Evolutionary conservation across 257 asterid genomes (phyloP).

Genomic region (Echium plantagineum): DNA sequence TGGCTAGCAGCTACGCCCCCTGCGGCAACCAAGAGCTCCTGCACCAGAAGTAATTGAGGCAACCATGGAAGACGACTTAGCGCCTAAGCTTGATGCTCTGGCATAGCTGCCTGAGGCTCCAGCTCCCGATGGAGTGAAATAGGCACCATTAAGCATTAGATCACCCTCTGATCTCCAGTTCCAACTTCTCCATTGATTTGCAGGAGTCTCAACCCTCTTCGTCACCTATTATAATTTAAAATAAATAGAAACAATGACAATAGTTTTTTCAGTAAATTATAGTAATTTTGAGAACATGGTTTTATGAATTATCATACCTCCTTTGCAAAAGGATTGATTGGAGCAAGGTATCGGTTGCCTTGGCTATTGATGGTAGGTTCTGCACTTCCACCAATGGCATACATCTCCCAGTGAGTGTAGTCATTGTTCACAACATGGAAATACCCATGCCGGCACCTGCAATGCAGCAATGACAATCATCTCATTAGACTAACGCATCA

Average conservation of each 20-base stretch:
- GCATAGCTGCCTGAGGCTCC: constrained; percentile 91
- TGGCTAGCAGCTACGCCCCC: constrained; percentile 62
- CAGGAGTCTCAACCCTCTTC: constrained; percentile 63
- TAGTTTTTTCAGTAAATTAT: too few species aligned
- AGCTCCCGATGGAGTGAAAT: constrained; percentile 82
- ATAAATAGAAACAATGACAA: too few species aligned
- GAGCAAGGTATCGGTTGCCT: constrained; percentile 83
- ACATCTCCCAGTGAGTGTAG: constrained; percentile 97
- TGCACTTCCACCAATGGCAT: constrained; percentile 93
- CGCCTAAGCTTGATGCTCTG: constrained; percentile 94
- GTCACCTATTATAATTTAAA: constrained; percentile 41
- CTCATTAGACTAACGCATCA: background rate
- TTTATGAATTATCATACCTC: constrained; percentile 34
- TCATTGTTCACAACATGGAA: constrained; percentile 96
- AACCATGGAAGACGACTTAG: constrained; percentile 84
- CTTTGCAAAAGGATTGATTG: constrained; percentile 57
- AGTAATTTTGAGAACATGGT: background rate
- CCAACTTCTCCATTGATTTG: constrained; percentile 65
- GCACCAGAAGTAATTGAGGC: constrained; percentile 64
- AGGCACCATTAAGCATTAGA: constrained; percentile 82
- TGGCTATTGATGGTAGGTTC: constrained; percentile 88
- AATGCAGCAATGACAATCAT: constrained; percentile 5
- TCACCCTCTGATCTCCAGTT: constrained; percentile 95
- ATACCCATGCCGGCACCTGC: constrained; percentile 88
- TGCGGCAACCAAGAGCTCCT: constrained; percentile 68